Percentiles rank a stretch among this genome's conserved stretches.
phyloP scores from a whole-genome alignment of 371 early-diverging fungal species.

The Syncephalastrum monosporum region DNA sequence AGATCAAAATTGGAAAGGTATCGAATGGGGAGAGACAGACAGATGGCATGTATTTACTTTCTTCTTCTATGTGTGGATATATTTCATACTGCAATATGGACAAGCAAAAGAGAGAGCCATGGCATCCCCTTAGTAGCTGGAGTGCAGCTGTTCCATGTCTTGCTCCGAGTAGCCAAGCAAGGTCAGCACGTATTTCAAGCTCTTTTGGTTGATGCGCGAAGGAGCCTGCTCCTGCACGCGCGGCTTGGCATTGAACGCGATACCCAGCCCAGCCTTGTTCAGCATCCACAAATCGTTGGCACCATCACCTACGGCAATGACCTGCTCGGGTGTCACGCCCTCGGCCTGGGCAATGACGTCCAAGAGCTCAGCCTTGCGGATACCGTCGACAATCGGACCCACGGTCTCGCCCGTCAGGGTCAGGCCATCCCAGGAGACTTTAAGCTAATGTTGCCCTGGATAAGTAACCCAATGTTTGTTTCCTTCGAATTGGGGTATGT shows the following conservation, averaged over 20 bases:
- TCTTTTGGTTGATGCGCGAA: conserved; percentile 92
- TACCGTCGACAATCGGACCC: conserved; percentile 89
- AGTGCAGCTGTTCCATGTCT: conserved; percentile 46
- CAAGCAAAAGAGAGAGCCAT: no score
- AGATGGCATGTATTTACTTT: no score
- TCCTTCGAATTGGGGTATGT: background rate
- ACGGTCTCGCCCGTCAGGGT: conserved; percentile 82
- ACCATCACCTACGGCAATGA: conserved; percentile 99
- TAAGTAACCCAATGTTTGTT: background rate
- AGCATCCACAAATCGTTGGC: conserved; percentile 99
- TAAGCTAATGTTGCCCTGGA: conserved; percentile 44
- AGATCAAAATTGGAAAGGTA: no score
- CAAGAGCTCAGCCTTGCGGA: conserved; percentile 91
- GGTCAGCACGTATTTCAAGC: conserved; percentile 75
- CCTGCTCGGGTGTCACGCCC: conserved; percentile 80
- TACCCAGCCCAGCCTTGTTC: conserved; percentile 93
- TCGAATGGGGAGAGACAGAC: no score
- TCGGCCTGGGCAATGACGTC: conserved; percentile 94
- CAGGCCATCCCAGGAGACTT: conserved; percentile 80
- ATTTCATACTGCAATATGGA: no score
- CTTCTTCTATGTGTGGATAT: no score
- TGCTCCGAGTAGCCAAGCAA: conserved; percentile 50
- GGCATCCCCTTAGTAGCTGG: conserved; percentile 7
- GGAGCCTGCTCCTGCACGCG: conserved; percentile 89
- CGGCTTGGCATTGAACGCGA: conserved; percentile 99